phyloP scores from a whole-genome alignment of 192 early-diverging fungal genomes.

The Coemansia sp. region DNA sequence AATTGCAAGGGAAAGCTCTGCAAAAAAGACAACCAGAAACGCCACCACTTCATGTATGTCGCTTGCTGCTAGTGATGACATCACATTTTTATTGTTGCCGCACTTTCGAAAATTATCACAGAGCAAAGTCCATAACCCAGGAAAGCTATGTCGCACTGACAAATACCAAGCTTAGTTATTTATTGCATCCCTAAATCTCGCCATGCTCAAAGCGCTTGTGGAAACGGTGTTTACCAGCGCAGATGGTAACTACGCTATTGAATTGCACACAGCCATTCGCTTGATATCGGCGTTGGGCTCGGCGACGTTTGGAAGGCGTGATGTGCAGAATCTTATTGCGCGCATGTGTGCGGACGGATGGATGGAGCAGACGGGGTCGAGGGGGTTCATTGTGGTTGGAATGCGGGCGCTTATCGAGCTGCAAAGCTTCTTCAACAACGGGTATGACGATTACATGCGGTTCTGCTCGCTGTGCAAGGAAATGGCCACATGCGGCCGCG shows the following conservation, averaged over 20 bases:
- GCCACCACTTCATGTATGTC: too few species aligned
- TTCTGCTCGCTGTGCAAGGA: conserved; percentile 36
- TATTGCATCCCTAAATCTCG: not conserved
- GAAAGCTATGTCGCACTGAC: too few species aligned
- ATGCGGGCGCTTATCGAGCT: conserved; percentile 37
- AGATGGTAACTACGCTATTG: conserved; percentile 33
- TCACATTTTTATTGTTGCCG: too few species aligned
- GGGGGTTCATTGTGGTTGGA: conserved; percentile 21
- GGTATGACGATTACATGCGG: conserved; percentile 30
- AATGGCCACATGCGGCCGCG: conserved; percentile 30
- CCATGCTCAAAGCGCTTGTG: conserved; percentile 28
- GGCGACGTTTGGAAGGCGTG: conserved; percentile 6
- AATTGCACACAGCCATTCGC: conserved; percentile 27
- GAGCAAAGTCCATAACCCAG: too few species aligned
- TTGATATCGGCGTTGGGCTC: not conserved
- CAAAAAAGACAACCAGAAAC: too few species aligned
- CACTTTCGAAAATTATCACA: too few species aligned
- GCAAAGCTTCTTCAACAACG: conserved; percentile 24
- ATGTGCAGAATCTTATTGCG: conserved; percentile 21
- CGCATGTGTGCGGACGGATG: conserved; percentile 25
- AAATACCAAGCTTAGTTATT: too few species aligned
- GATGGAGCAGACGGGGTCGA: conserved; percentile 6
- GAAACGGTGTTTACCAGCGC: conserved; percentile 25
- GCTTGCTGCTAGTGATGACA: too few species aligned
- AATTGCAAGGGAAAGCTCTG: too few species aligned